Evolutionary conservation across 768 basidiomycete species (phyloP), one percentile per base, ranked within the genome.

Genomic region (Mycena sanguinolenta): DNA sequence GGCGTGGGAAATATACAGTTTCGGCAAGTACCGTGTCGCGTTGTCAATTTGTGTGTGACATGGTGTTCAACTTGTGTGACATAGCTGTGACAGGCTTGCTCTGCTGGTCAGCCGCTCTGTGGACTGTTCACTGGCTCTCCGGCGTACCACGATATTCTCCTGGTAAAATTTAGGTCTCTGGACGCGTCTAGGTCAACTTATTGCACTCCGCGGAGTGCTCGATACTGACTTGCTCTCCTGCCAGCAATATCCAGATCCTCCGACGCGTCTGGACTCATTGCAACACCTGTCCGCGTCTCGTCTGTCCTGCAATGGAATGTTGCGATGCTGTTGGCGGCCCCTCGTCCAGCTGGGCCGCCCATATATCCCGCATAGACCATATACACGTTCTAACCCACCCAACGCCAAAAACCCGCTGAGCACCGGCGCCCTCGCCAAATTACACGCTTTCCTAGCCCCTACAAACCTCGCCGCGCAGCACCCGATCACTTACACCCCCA

Each of bases 291-390:
- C 66, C 54, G 69, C 49, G 23, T 58, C 23, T 23, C 36, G 69
- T 81, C 69, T 79, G 79, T 87, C 44, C 58, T 70, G 90, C 85
- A 86, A 92, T 93, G 91, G 91, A 91, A 93, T 93, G 92, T 92
- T 86, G 90, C 90, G 90, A 91, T 91, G 91, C 81, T 83, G 83
- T 80, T 70, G 78, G 84, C 79, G 66, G 73, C 59, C 71, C 65
- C 63, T 67, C 64, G 25, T 73, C 67, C 38, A 69, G n/a, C 67
- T 69, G 57, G 61, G 62, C 67, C 64, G 69, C 62, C 63, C 28
- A 54, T 59, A 28, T 62, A 14, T 44, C 17, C 38, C 62, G 27
- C 27, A 39, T 60, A 64, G 63, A n/a, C 42, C 5, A 14, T 46
- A 65, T 27, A 58, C 65, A n/a, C n/a, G n/a, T n/a, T n/a, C n/a